Conservation (phyloP, 1,284 basidiomycete species). For the Rhodofomes roseus region DNA sequence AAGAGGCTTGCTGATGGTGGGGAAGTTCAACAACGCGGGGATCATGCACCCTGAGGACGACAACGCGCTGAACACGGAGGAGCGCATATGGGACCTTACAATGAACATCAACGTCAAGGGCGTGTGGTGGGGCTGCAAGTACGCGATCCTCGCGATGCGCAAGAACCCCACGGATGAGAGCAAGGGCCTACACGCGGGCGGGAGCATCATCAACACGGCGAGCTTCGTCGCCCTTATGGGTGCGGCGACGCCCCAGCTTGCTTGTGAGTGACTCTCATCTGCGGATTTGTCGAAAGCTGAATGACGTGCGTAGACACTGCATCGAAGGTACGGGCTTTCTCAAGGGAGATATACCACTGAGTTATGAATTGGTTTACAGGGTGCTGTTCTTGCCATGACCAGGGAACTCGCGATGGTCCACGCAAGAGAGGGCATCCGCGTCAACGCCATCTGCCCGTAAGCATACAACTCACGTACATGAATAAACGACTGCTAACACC, state of each 20-base stretch:
- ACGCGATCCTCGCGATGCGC: conserved; percentile 94
- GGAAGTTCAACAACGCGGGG: conserved; percentile 91
- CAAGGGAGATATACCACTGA: too few species aligned
- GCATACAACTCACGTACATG: conserved; percentile 27
- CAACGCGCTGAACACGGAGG: conserved; percentile 92
- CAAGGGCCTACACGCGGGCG: conserved; percentile 80
- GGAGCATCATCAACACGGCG: conserved; percentile 96
- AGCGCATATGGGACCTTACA: conserved; percentile 93
- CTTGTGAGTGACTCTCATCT: conserved; percentile 60
- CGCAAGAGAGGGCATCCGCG: conserved; percentile 90
- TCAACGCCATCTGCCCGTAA: conserved; percentile 95
- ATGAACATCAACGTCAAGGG: conserved; percentile 97
- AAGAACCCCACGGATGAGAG: conserved; percentile 80
- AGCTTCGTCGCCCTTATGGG: conserved; percentile 93
- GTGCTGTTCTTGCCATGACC: conserved; percentile 97
- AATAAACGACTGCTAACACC: conserved; percentile 2
- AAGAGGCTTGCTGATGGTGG: not conserved
- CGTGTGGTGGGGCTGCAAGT: conserved; percentile 98
- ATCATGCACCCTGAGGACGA: conserved; percentile 97
- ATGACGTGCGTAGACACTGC: conserved; percentile 64
- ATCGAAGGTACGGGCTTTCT: conserved; percentile 55
- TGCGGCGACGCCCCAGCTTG: conserved; percentile 93
- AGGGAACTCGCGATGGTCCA: conserved; percentile 97
- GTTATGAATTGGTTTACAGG: too few species aligned
- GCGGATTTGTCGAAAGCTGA: not conserved